Evolutionary conservation across 2,329 filamentous ascomycete species (phyloP), one percentile per base, ranked within the genome.

Genomic region (Lasiodiplodia theobromae): DNA sequence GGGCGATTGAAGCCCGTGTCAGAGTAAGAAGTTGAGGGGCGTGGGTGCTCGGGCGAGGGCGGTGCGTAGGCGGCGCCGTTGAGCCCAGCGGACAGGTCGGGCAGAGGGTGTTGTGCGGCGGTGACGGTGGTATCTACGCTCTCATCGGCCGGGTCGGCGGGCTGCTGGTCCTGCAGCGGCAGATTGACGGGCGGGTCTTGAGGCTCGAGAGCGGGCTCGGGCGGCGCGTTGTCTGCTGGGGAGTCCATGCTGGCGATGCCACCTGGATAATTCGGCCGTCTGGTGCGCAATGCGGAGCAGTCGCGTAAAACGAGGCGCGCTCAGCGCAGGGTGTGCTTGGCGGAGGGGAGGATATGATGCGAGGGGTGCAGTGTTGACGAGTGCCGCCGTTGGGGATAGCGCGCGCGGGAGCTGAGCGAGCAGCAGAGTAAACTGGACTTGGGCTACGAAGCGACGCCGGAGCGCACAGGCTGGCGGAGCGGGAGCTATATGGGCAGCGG

Each of bases 11-110:
- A 82, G 69, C 78, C 79, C 8, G 83, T 85, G 76, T 85, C 83
- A 49, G 83, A 85, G 77, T 85, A 85, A n/a, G 82, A 84, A 3
- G 83, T 85, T 52, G 85, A 85, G 66, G 87, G 86, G 18, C 85
- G 82, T 64, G 77, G 73, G 28, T 77, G 73, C 21, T 68, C 67
- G 67, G 67, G 67, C 28, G 67, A 68, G n/a, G 75, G 77, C 23
- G 81, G 81, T 72, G 83, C 79, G 75, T 83, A 82, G 69, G 78
- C 80, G 70, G 81, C 81, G 63, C 78, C 82, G 64, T 49, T 68
- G 60, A 37, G 51, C 47, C 66, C 58, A 23, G 44, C 44, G 54
- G 68, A 66, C 71, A 83, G 79, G 65, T 83, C 82, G 68, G 80
- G 76, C 52, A 77, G 74, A 44, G 77, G 76, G 54, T 75, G 72